Percentiles rank a stretch among this genome's conserved stretches.
Evolutionary conservation across 148 eudicot genomes (phyloP).

Genomic region (Spergularia marina): DNA sequence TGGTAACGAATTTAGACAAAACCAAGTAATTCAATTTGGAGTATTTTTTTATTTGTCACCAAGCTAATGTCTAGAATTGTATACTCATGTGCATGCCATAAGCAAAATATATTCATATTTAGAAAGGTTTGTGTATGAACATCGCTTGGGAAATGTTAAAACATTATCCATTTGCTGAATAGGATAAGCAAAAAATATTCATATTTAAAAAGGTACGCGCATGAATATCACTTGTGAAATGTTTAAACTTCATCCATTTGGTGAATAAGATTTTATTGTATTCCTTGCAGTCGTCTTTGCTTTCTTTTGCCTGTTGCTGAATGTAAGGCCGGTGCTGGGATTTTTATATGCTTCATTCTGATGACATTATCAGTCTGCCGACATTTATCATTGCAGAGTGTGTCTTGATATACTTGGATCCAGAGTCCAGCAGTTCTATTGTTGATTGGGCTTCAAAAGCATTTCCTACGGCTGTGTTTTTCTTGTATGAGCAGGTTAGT

Average conservation of each 20-base stretch:
- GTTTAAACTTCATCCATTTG: neutral
- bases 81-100: no score
- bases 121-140: neutral
- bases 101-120: neutral
- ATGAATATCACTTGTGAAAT: no score
- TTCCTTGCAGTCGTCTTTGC: neutral
- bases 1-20: no score
- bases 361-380: conserved; percentile 94
- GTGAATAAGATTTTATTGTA: neutral
- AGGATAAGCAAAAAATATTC: neutral
- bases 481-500: conserved; percentile 95
- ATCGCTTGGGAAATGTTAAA: no score
- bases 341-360: conserved; percentile 50
- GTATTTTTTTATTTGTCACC: no score
- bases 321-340: conserved; percentile 11
- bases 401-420: conserved; percentile 95
- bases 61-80: no score
- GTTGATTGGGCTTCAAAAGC: conserved; percentile 87
- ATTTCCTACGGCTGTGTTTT: conserved; percentile 79
- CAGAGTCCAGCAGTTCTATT: conserved; percentile 72
- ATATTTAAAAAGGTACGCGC: neutral
- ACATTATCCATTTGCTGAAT: neutral
- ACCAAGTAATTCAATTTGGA: no score
- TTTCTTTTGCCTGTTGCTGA: neutral
- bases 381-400: conserved; percentile 99